Percentiles rank a stretch among this genome's conserved stretches.
Conservation (phyloP, 2,329 filamentous ascomycete genomes). For the Alternaria infectoria region DNA sequence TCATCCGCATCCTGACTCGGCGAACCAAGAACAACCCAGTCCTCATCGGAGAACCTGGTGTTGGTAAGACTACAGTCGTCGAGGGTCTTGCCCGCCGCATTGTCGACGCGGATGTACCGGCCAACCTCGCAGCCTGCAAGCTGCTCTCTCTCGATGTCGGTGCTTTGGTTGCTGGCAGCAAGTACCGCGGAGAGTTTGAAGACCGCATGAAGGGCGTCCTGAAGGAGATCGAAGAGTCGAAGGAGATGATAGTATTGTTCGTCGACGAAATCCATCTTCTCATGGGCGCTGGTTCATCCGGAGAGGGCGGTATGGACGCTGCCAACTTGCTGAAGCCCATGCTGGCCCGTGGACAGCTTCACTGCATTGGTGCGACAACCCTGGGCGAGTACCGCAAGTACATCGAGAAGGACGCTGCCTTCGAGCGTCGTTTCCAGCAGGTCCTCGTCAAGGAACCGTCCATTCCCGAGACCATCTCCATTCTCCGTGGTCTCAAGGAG, state of each 20-base stretch:
- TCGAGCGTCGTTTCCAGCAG: slow-evolving; percentile 98
- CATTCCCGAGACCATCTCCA: slow-evolving; percentile 90
- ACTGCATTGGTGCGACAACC: slow-evolving; percentile 97
- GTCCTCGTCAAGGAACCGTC: slow-evolving; percentile 94
- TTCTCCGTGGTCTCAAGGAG: slow-evolving; percentile 97
- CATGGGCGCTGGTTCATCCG: slow-evolving; percentile 94
- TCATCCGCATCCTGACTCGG: slow-evolving; percentile 88
- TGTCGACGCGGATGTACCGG: slow-evolving; percentile 94
- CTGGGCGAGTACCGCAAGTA: slow-evolving; percentile 97
- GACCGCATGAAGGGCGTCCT: slow-evolving; percentile 99
- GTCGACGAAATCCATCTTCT: slow-evolving; percentile 98
- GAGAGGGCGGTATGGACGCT: slow-evolving; percentile 98
- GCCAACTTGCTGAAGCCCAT: slow-evolving; percentile 98
- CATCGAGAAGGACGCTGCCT: slow-evolving; percentile 97
- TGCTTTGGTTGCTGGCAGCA: slow-evolving; percentile 93
- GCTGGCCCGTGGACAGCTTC: slow-evolving; percentile 93
- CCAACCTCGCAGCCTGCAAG: slow-evolving; percentile 92
- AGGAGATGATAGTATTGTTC: slow-evolving; percentile 96
- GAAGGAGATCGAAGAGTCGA: slow-evolving; percentile 93
- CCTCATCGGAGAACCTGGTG: slow-evolving; percentile 95
- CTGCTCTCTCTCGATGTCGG: slow-evolving; percentile 95
- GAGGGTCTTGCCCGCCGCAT: slow-evolving; percentile 95
- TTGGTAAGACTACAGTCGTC: slow-evolving; percentile 97
- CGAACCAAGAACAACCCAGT: slow-evolving; percentile 99
- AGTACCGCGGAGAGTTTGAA: slow-evolving; percentile 98